Conservation (phyloP, 75 land plant species). For the Picea glauca region DNA sequence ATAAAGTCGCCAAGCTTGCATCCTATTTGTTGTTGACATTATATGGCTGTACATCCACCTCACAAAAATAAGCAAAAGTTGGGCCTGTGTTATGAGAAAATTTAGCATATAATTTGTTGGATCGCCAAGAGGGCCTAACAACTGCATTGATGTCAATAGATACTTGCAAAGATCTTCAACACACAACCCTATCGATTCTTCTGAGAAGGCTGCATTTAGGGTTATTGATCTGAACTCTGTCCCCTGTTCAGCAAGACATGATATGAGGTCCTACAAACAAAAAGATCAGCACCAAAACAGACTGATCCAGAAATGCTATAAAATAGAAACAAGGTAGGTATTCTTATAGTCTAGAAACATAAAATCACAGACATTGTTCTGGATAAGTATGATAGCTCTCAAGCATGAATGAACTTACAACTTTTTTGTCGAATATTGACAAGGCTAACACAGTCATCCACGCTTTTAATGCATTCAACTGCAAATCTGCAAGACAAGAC, state of each 20-base stretch:
- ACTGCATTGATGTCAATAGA: slow-evolving; percentile 29
- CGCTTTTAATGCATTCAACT: slow-evolving; percentile 60
- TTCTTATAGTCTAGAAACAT: neutral
- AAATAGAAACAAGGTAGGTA: neutral
- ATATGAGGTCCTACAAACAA: neutral
- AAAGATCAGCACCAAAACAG: neutral
- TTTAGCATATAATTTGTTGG: slow-evolving; percentile 25
- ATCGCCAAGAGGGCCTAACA: slow-evolving; percentile 29
- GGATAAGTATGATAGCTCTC: neutral
- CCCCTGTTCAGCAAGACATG: slow-evolving; percentile 5
- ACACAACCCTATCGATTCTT: slow-evolving; percentile 22
- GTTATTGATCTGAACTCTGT: neutral
- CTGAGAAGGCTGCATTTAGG: slow-evolving; percentile 11
- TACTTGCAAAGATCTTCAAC: slow-evolving; percentile 43
- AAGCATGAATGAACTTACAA: slow-evolving; percentile 31
- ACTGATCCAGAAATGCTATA: neutral
- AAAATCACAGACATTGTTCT: neutral
- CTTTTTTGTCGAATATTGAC: slow-evolving; percentile 18
- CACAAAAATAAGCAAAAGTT: slow-evolving; percentile 47
- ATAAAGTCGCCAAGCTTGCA: slow-evolving; percentile 25
- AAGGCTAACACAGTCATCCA: slow-evolving; percentile 41
- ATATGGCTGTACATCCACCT: slow-evolving; percentile 22
- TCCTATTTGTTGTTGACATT: neutral
- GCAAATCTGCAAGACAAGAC: slow-evolving; percentile 37
- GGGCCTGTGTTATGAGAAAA: slow-evolving; percentile 55